phyloP scores from a whole-genome alignment of 306 rosid species.

The Trifolium dubium region DNA sequence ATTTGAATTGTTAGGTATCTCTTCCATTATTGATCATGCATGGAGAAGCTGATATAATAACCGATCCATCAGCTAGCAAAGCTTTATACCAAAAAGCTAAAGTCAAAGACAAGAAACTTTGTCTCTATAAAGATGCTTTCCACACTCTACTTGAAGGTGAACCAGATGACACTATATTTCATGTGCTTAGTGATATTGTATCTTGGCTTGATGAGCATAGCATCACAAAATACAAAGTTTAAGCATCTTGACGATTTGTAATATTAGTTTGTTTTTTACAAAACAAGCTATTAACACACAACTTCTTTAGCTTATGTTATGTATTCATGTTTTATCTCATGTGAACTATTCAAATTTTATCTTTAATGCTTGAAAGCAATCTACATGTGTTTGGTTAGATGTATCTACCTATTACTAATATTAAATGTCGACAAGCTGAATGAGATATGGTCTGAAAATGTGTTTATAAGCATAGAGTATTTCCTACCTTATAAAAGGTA shows the following conservation, averaged over 20 bases:
- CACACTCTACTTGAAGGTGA: constrained; percentile 56
- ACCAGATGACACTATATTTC: constrained; percentile 55
- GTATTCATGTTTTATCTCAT: neutral
- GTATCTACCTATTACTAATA: neutral
- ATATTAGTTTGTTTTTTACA: constrained; percentile 2
- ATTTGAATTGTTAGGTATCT: constrained; percentile 46
- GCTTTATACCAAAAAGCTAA: constrained; percentile 55
- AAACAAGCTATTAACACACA: constrained; percentile 12
- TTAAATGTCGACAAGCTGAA: neutral
- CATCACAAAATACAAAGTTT: constrained; percentile 42
- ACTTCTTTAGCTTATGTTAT: neutral
- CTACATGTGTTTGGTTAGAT: neutral
- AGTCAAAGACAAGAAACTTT: constrained; percentile 53
- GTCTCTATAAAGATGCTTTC: constrained; percentile 58
- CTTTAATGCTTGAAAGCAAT: constrained; percentile 6
- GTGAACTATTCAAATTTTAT: neutral
- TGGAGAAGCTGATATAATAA: constrained; percentile 60
- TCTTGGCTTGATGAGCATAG: constrained; percentile 55
- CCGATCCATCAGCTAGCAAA: constrained; percentile 62
- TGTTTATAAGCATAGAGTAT: too few species aligned
- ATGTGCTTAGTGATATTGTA: constrained; percentile 53
- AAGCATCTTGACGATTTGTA: constrained; percentile 30
- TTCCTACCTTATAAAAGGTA: too few species aligned
- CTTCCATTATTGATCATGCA: constrained; percentile 62
- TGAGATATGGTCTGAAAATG: neutral